Evolutionary conservation across 1,284 basidiomycete species (phyloP).

Genomic region (Phlebopus sp.): DNA sequence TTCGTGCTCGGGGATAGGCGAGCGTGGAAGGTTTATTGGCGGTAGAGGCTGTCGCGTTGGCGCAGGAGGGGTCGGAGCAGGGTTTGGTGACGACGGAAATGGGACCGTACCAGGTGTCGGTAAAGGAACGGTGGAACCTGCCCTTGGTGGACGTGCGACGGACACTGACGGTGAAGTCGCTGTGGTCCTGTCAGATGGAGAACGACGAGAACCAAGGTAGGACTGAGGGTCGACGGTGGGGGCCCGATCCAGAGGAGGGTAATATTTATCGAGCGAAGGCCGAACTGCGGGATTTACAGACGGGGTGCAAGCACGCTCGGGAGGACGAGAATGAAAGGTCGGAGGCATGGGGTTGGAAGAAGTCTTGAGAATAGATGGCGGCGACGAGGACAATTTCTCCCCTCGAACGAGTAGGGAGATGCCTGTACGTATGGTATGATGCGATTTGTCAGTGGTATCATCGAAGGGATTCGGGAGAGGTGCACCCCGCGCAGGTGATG

Average conservation of each 20-base stretch:
- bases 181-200: slow-evolving; percentile 5
- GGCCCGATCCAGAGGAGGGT: slow-evolving; percentile 15
- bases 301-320: slow-evolving; percentile 17
- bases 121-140: slow-evolving; percentile 9
- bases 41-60: slow-evolving; percentile 21
- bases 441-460: slow-evolving; percentile 10
- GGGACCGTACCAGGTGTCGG: slow-evolving; percentile 10
- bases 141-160: slow-evolving; percentile 8
- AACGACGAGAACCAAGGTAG: slow-evolving; percentile 14
- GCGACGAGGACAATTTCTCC: slow-evolving; percentile 6
- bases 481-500: slow-evolving; percentile 10
- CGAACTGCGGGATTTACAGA: slow-evolving; percentile 13
- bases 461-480: slow-evolving; percentile 15
- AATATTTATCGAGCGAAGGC: slow-evolving; percentile 15
- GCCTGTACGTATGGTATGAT: slow-evolving; percentile 13
- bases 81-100: slow-evolving; percentile 13
- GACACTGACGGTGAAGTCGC: neutral
- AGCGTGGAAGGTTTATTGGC: slow-evolving; percentile 11
- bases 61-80: slow-evolving; percentile 5
- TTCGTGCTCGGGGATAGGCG: slow-evolving; percentile 2
- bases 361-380: slow-evolving; percentile 6
- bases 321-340: slow-evolving; percentile 11
- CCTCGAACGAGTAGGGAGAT: slow-evolving; percentile 9
- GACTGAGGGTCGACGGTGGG: slow-evolving; percentile 16
- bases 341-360: slow-evolving; percentile 13